Conservation (phyloP, 163 green algal genomes). For the Chlamydomonas reinhardtii region DNA sequence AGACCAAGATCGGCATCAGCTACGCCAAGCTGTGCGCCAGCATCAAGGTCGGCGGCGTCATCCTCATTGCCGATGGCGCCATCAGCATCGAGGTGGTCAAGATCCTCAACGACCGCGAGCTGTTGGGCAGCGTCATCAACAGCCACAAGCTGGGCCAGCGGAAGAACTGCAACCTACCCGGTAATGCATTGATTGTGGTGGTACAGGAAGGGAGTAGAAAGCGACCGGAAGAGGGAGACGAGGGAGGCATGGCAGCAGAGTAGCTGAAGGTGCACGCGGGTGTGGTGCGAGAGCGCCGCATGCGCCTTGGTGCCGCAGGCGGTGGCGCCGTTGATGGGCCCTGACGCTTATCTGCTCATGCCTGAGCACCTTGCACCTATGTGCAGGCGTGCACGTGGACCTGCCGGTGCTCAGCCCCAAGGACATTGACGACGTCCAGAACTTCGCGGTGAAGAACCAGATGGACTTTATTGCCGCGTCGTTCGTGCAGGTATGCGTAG, state of each 20-base stretch:
- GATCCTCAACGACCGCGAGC: conserved; percentile 63
- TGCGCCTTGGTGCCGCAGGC: too few species aligned
- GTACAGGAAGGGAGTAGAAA: neutral
- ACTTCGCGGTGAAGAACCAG: conserved; percentile 77
- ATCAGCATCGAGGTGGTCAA: conserved; percentile 69
- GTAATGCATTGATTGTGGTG: neutral
- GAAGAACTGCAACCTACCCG: conserved; percentile 88
- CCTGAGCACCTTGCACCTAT: too few species aligned
- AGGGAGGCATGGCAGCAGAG: neutral
- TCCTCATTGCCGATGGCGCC: conserved; percentile 58
- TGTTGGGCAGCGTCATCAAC: conserved; percentile 73
- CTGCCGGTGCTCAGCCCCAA: conserved; percentile 70
- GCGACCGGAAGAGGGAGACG: neutral
- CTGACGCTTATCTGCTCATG: too few species aligned
- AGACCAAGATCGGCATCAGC: conserved; percentile 68
- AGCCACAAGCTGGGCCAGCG: conserved; percentile 78
- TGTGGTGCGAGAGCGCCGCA: too few species aligned
- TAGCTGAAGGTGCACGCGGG: too few species aligned
- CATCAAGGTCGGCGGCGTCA: conserved; percentile 62
- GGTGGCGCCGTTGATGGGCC: too few species aligned
- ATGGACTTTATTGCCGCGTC: conserved; percentile 85
- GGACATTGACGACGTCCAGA: conserved; percentile 79
- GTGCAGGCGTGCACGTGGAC: conserved; percentile 66
- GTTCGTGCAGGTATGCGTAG: conserved; percentile 80
- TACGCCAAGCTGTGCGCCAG: conserved; percentile 71